phyloP scores from a whole-genome alignment of 140 eudicot genomes.

The Erigeron philadelphicus region DNA sequence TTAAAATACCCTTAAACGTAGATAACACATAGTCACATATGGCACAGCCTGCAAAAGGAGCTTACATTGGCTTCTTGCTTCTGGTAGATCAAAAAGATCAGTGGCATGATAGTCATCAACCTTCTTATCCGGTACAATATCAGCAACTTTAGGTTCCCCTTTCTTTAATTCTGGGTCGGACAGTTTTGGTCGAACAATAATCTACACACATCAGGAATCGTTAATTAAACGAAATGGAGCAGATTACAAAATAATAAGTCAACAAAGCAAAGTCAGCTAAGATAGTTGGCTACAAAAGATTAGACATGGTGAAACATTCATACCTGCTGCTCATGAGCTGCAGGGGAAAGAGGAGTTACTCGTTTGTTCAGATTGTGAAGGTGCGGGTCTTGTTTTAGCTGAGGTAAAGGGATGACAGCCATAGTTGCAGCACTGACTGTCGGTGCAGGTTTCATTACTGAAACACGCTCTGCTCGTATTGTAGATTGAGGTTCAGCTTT shows the following conservation, averaged over 20 bases:
- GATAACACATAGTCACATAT: not conserved
- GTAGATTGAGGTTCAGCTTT: conserved; percentile 34
- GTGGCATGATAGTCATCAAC: conserved; percentile 41
- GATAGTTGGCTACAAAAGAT: not conserved
- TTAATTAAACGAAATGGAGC: conserved; percentile 1
- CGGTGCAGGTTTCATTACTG: conserved; percentile 22
- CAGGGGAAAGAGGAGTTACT: conserved; percentile 31
- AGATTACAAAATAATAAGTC: not conserved
- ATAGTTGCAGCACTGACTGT: conserved; percentile 16
- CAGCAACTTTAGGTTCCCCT: conserved; percentile 23
- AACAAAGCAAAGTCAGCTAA: not conserved
- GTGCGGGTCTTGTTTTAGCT: conserved; percentile 32
- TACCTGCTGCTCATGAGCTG: conserved; percentile 33
- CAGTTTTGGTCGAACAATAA: conserved; percentile 28
- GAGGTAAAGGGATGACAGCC: conserved; percentile 26
- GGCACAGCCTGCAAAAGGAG: conserved; percentile 18
- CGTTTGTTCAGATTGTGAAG: conserved; percentile 20
- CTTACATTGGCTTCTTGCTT: conserved; percentile 42
- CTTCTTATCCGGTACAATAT: conserved; percentile 27
- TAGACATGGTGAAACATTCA: not conserved
- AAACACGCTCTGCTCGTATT: conserved; percentile 29
- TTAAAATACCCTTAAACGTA: conserved; percentile 24
- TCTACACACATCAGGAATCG: conserved; percentile 26
- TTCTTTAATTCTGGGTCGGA: conserved; percentile 25
- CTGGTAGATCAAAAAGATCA: conserved; percentile 41